Evolutionary conservation across 2,329 filamentous ascomycete species (phyloP).

Genomic region (Eutypella sp.): DNA sequence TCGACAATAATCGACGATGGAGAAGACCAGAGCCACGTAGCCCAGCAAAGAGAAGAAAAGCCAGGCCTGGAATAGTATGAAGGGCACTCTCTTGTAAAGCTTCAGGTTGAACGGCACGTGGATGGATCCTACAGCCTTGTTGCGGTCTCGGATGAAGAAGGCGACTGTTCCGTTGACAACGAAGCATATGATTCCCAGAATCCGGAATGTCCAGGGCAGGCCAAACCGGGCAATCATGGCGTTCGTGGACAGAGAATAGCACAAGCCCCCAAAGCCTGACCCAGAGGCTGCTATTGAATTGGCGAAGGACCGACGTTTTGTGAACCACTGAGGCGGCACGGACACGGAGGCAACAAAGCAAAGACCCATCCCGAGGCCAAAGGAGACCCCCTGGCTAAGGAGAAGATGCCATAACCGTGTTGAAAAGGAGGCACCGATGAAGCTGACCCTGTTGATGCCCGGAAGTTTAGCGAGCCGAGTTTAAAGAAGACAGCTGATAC

Average conservation of each 20-base stretch:
- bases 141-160: conserved; percentile 64
- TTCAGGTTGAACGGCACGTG: conserved; percentile 61
- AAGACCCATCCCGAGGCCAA: conserved; percentile 75
- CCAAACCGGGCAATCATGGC: conserved; percentile 63
- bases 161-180: conserved; percentile 52
- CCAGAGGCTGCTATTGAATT: conserved; percentile 66
- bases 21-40: conserved; percentile 74
- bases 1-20: conserved; percentile 66
- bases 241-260: conserved; percentile 63
- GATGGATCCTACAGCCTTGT: conserved; percentile 62
- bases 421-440: conserved; percentile 68
- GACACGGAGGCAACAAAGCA: conserved; percentile 65
- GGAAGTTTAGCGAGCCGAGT: not conserved
- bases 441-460: conserved; percentile 36
- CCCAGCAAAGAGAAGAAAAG: conserved; percentile 68
- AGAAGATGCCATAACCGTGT: conserved; percentile 69
- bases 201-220: conserved; percentile 53
- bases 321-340: conserved; percentile 72
- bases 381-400: conserved; percentile 68
- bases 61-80: conserved; percentile 60
- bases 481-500: not conserved
- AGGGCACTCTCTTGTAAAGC: conserved; percentile 59
- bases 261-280: conserved; percentile 67
- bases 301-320: conserved; percentile 60
- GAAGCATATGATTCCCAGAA: conserved; percentile 39